Evolutionary conservation across 225 moss, liverwort and hornwort genomes (phyloP), one percentile per base, ranked within the genome.

Genomic region (Sphagnum tenellum): DNA sequence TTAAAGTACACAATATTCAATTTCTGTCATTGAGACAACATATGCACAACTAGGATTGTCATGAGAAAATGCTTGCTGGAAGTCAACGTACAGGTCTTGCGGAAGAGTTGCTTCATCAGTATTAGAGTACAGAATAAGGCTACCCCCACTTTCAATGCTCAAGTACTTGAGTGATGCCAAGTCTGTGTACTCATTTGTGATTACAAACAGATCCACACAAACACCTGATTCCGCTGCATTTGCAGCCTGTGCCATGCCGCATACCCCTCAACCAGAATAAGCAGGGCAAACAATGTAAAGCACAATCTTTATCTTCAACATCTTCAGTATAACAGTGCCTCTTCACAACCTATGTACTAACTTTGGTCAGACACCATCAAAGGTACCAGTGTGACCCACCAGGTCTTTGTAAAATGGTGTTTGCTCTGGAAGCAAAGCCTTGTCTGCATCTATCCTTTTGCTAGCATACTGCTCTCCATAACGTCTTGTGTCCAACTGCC

Each of bases 101-200:
- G 98, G 98, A 69, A 98, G 87, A 63, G 98, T 98, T 70, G 98
- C 77, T 77, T 98, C 98, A 69, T 98, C 98, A 55, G 98, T 77
- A 67, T 82, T 93, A 55, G 93, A 93, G 69, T 98, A 98, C 10
- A 89, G 77, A 72, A 93, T 87, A 46, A 98, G 77, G 52, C 89
- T 71, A 55, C 98, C 98, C 64, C 98, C 98, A 72, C 98, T 98
- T 77, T 98, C 93, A 71, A 98, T 93, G 73, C 93, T 98, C 66
- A 98, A 78, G 72, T 90, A 98, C 72, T 98, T 98, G 64, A 98
- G 84, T 45, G 98, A 98, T 10, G 98, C 98, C 75, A 98, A 75
- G 74, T 98, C 98, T 54, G 98, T 98, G 65, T 98, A 98, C 74
- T 98, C 98, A 62, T 98, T 93, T 71, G 93, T 98, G 80, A 98